These are phyloP conservation scores for Leishmania guyanensis DNA, from an alignment of 208 protist genomes.

Conservation along the genomic window DNA sequence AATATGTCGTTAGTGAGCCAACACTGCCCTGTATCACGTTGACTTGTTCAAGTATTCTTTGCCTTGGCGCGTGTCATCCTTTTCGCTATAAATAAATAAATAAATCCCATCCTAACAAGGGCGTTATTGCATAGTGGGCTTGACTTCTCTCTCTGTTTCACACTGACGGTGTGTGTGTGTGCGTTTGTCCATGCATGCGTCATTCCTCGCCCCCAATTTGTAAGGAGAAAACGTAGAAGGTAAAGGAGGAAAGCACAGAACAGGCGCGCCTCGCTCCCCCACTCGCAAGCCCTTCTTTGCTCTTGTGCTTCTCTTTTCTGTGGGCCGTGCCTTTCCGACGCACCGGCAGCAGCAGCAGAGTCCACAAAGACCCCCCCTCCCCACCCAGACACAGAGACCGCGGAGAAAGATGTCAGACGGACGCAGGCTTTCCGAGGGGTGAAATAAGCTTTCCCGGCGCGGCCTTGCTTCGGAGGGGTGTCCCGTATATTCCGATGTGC, in stretches of 20 bases:
- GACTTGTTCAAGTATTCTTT: neutral
- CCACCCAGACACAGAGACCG: neutral
- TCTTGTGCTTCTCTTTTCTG: neutral
- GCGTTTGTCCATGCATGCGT: neutral
- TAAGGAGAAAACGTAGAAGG: no score
- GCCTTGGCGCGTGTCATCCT: neutral
- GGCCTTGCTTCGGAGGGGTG: neutral
- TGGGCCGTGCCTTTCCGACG: neutral
- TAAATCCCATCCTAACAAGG: neutral
- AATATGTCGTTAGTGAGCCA: no score
- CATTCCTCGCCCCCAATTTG: no score
- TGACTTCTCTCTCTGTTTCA: neutral
- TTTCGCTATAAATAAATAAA: neutral
- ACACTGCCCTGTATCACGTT: no score
- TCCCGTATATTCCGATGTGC: no score
- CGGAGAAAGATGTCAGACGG: neutral
- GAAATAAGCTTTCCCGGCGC: neutral
- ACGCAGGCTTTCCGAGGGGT: neutral
- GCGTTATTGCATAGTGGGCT: neutral
- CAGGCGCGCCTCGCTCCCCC: neutral
- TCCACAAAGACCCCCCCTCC: neutral
- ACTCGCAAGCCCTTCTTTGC: neutral
- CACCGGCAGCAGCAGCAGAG: neutral
- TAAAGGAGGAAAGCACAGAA: neutral
- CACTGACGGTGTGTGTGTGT: neutral